Evolutionary conservation across 306 rosid genomes (phyloP).

Genomic region (Citrullus mucosospermus): DNA sequence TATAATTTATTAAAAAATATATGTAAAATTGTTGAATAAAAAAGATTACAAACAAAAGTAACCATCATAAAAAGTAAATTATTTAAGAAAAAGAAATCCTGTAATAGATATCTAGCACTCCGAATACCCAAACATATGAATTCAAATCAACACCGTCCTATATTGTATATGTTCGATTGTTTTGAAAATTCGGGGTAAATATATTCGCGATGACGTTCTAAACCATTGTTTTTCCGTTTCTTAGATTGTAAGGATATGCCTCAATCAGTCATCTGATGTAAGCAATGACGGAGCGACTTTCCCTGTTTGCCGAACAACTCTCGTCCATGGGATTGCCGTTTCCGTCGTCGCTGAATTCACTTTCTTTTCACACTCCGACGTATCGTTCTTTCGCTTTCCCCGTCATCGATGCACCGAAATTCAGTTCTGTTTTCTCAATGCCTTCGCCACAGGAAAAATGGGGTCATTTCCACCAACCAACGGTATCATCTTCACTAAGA

Average conservation of each 20-base stretch:
- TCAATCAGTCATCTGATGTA: neutral
- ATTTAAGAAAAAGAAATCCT: too few species aligned
- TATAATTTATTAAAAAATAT: too few species aligned
- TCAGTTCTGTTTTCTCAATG: slow-evolving; percentile 7
- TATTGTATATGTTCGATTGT: too few species aligned
- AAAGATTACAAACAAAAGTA: too few species aligned
- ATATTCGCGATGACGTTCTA: too few species aligned
- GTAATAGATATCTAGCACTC: too few species aligned
- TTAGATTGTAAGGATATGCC: neutral
- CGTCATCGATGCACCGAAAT: slow-evolving; percentile 5
- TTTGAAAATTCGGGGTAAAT: too few species aligned
- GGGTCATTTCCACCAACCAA: neutral
- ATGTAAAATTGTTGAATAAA: too few species aligned
- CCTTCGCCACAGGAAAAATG: neutral
- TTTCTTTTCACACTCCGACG: neutral
- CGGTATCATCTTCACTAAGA: slow-evolving; percentile 13
- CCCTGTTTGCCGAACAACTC: neutral
- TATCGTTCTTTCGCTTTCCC: neutral
- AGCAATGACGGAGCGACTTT: neutral
- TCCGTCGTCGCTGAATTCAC: neutral
- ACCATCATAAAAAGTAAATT: too few species aligned
- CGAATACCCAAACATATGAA: too few species aligned
- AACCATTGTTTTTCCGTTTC: too few species aligned
- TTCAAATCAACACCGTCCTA: too few species aligned
- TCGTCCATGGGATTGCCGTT: neutral